These are phyloP conservation scores for Dalbergia oliveri DNA, from an alignment of 306 rosid species.

Conservation along the genomic window DNA sequence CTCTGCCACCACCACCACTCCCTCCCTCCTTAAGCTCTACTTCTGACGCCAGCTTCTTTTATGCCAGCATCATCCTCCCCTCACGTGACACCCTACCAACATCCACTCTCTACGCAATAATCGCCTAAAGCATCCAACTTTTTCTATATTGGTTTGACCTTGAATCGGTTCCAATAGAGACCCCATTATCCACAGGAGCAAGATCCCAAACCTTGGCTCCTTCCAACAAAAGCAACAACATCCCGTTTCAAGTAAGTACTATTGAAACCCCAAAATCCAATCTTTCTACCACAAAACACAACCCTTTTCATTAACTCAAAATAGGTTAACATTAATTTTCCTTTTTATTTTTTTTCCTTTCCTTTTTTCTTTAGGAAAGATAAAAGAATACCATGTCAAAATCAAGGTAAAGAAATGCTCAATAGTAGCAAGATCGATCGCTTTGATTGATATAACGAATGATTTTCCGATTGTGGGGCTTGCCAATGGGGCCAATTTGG, in stretches of 20 bases:
- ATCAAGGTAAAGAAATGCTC: slow-evolving; percentile 58
- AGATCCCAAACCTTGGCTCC: slow-evolving; percentile 65
- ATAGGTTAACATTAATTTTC: not conserved
- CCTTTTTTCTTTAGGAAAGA: slow-evolving; percentile 54
- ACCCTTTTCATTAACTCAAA: not conserved
- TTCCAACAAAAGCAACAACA: slow-evolving; percentile 38
- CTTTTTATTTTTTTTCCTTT: not conserved
- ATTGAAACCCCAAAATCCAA: not conserved
- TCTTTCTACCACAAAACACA: not conserved
- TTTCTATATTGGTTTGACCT: not conserved
- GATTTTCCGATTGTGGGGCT: slow-evolving; percentile 93
- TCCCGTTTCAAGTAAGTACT: slow-evolving; percentile 73
- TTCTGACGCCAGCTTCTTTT: no score
- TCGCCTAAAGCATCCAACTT: not conserved
- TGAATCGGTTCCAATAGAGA: slow-evolving; percentile 68
- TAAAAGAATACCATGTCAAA: slow-evolving; percentile 60
- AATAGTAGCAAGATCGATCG: slow-evolving; percentile 73
- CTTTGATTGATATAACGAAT: slow-evolving; percentile 78
- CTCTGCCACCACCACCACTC: no score
- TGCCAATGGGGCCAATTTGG: slow-evolving; percentile 59
- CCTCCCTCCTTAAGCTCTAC: no score
- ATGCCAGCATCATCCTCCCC: no score
- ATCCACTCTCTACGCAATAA: not conserved
- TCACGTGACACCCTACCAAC: no score
- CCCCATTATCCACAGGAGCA: slow-evolving; percentile 87